Conservation (phyloP, 2,329 filamentous ascomycete genomes). For the Leptographium lundbergii region DNA sequence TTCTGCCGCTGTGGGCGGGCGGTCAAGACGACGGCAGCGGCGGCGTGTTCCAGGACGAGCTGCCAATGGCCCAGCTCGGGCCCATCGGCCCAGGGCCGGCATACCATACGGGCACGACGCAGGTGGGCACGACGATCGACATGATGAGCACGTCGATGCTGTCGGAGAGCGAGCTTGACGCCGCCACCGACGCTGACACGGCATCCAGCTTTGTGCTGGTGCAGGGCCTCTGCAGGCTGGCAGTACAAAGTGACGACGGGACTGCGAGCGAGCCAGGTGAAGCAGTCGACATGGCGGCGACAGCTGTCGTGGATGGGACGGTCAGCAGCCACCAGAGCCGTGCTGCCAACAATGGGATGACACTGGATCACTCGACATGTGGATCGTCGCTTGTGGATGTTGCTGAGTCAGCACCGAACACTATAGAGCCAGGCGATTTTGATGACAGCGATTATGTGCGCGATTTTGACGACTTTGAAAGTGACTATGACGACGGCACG, state of each 20-base stretch:
- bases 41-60: conserved; percentile 30
- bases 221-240: background rate
- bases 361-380: background rate
- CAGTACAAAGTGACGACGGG: background rate
- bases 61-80: conserved; percentile 30
- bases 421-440: background rate
- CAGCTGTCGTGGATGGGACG: too few relatives aligned
- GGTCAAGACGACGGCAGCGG: conserved; percentile 39
- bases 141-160: conserved; percentile 12
- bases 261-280: background rate
- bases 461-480: background rate
- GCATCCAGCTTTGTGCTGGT: background rate
- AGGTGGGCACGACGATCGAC: background rate
- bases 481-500: background rate
- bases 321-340: background rate
- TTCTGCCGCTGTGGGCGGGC: conserved; percentile 53
- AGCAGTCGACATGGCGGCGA: background rate
- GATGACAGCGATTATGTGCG: background rate
- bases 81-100: conserved; percentile 33
- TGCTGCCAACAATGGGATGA: background rate
- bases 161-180: background rate
- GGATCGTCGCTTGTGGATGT: background rate
- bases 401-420: background rate
- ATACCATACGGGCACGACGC: conserved; percentile 31
- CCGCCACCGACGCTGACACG: background rate